Evolutionary conservation across 768 basidiomycete species (phyloP).

Genomic region (Sarcomyxa edulis): DNA sequence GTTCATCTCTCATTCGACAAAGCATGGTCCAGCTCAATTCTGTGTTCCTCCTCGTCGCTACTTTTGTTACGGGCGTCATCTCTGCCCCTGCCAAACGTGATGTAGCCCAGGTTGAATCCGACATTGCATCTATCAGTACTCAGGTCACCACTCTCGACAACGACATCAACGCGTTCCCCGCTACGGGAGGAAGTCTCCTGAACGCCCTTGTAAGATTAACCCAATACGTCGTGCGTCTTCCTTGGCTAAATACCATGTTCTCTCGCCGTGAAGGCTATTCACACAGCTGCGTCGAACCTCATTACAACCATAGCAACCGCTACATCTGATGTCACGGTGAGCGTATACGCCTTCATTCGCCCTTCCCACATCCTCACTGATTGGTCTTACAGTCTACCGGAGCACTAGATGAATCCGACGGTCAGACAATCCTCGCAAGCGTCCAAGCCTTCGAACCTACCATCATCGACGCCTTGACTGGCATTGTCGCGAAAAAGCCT

Average conservation of each 20-base stretch:
- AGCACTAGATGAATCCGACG: conserved; percentile 16
- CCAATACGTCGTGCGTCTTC: neutral
- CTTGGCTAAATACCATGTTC: neutral
- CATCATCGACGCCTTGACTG: conserved; percentile 13
- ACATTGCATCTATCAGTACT: conserved; percentile 17
- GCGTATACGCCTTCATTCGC: conserved; percentile 1
- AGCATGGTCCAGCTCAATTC: conserved; percentile 3
- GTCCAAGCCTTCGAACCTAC: conserved; percentile 16
- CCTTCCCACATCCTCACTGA: neutral
- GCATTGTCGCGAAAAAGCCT: conserved; percentile 16
- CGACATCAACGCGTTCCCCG: conserved; percentile 21
- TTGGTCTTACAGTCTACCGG: conserved; percentile 5
- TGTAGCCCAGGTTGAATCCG: conserved; percentile 19
- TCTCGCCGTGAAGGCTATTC: conserved; percentile 18
- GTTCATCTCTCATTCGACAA: too few species aligned
- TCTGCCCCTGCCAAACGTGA: conserved; percentile 12
- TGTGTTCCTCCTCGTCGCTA: conserved; percentile 6
- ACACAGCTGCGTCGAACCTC: conserved; percentile 16
- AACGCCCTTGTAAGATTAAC: conserved; percentile 18
- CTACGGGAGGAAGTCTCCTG: conserved; percentile 17
- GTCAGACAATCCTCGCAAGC: conserved; percentile 10
- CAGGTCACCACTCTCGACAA: conserved; percentile 21
- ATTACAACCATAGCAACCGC: conserved; percentile 14
- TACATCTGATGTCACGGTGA: conserved; percentile 21
- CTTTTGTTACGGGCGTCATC: conserved; percentile 6